These are phyloP conservation scores for Zygosaccharomyces sapae DNA, from an alignment of 1,139 yeast genomes.

Conservation along the genomic window DNA sequence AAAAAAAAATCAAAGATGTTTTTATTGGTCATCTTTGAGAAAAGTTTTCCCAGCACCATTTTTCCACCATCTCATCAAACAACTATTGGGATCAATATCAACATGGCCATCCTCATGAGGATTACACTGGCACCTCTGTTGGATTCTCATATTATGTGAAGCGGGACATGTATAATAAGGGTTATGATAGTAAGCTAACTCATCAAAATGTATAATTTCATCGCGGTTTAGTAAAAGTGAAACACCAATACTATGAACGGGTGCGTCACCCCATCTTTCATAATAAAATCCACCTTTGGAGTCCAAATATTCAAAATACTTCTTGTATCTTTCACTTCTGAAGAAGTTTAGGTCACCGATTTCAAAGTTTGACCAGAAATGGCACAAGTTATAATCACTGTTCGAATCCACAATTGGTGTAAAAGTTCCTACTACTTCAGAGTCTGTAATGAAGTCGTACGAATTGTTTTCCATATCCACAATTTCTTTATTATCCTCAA, in stretches of 20 bases:
- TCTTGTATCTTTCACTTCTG: conserved; percentile 63
- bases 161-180: conserved; percentile 84
- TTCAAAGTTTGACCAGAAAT: conserved; percentile 95
- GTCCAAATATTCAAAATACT: conserved; percentile 69
- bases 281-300: conserved; percentile 79
- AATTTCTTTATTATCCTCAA: conserved; percentile 54
- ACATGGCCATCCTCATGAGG: conserved; percentile 46
- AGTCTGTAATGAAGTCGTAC: conserved; percentile 63
- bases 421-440: conserved; percentile 39
- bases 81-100: conserved; percentile 62
- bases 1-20: neutral
- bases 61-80: conserved; percentile 85
- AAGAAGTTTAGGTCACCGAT: conserved; percentile 78
- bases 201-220: conserved; percentile 83
- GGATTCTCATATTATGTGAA: conserved; percentile 45
- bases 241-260: conserved; percentile 82
- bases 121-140: conserved; percentile 70
- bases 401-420: conserved; percentile 36
- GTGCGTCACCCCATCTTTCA: conserved; percentile 98
- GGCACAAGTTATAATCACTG: conserved; percentile 79
- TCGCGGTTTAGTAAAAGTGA: conserved; percentile 60
- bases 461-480: conserved; percentile 63
- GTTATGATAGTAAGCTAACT: conserved; percentile 78
- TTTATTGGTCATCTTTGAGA: conserved; percentile 21
- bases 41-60: conserved; percentile 50